Evolutionary conservation across 179 eudicot genomes (phyloP).

Genomic region (Nepenthes alata): DNA sequence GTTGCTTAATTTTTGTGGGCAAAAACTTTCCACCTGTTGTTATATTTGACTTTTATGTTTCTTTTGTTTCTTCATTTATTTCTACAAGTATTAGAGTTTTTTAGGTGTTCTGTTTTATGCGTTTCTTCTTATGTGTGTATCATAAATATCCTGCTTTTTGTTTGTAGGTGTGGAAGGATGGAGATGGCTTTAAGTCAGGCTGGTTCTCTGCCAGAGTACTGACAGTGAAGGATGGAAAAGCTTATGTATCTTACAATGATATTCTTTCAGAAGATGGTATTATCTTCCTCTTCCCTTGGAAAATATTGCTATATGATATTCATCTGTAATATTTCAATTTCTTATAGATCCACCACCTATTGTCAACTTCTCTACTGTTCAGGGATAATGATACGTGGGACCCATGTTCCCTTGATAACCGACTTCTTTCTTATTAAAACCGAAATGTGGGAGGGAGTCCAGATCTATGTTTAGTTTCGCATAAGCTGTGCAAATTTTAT

Average conservation of each 20-base stretch:
- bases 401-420: no score
- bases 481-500: no score
- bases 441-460: no score
- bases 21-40: background rate
- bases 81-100: conserved; percentile 1
- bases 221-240: conserved; percentile 50
- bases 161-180: conserved; percentile 53
- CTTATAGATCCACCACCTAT: background rate
- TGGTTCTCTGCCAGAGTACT: conserved; percentile 79
- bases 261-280: conserved; percentile 59
- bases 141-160: background rate
- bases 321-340: no score
- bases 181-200: conserved; percentile 39
- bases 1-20: background rate
- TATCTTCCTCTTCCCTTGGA: background rate
- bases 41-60: conserved; percentile 4
- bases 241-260: conserved; percentile 51
- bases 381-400: no score
- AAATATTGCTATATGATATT: background rate
- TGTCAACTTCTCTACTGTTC: background rate
- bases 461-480: background rate
- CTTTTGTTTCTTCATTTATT: background rate
- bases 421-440: no score
- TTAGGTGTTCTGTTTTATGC: background rate
- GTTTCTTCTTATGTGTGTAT: background rate